Evolutionary conservation across 345 rosid species (phyloP).

Genomic region (Erysimum cheiranthoides): DNA sequence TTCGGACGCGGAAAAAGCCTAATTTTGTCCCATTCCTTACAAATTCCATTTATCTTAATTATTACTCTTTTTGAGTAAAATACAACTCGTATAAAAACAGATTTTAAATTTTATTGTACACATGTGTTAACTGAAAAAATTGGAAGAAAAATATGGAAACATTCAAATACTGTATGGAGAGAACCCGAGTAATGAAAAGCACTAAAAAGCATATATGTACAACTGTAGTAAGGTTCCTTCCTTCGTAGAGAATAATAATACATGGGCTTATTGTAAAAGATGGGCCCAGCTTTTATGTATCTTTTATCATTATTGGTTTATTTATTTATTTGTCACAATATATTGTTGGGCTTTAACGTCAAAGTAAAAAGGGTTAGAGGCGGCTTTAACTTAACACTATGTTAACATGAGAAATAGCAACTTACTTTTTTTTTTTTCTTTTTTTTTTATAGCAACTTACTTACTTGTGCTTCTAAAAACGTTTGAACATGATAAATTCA

Average conservation of each 20-base stretch:
- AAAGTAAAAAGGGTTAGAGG: neutral
- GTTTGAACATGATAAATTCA: neutral
- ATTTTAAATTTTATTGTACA: too few relatives aligned
- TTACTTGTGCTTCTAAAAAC: too few relatives aligned
- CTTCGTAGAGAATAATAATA: neutral
- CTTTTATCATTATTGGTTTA: neutral
- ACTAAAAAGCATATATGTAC: conserved; percentile 17
- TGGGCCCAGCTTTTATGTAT: neutral
- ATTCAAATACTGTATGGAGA: neutral
- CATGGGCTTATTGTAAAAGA: neutral
- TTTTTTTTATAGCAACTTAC: too few relatives aligned
- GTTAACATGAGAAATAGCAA: neutral
- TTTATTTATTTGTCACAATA: neutral
- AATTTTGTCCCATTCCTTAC: conserved; percentile 43
- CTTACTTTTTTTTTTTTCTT: too few relatives aligned
- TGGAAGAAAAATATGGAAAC: neutral
- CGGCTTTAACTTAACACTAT: neutral
- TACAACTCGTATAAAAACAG: neutral
- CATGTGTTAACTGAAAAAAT: too few relatives aligned
- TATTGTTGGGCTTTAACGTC: conserved; percentile 25
- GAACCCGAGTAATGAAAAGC: neutral
- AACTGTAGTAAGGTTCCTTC: neutral
- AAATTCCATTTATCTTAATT: neutral
- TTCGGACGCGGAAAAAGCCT: conserved; percentile 43
- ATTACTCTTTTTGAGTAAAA: neutral